Conservation (phyloP, 2,329 filamentous ascomycete species). For the Paraphoma chrysanthemicola region DNA sequence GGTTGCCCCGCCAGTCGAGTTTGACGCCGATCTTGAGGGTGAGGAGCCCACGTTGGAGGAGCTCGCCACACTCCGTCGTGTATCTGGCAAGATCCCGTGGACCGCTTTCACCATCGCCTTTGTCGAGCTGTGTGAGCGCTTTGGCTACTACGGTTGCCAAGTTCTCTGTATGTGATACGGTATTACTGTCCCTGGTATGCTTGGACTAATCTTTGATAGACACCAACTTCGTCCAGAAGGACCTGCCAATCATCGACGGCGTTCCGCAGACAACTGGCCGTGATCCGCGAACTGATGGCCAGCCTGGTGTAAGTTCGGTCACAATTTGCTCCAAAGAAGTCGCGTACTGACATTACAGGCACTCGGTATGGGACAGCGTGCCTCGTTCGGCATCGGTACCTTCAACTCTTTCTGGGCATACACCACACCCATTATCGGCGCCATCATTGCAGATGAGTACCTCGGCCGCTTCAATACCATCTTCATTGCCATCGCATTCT, state of each 20-base stretch:
- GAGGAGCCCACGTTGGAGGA: conserved; percentile 67
- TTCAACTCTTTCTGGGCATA: conserved; percentile 53
- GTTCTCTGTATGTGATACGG: conserved; percentile 62
- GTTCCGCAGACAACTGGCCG: conserved; percentile 38
- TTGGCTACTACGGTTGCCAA: conserved; percentile 77
- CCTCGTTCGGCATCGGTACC: conserved; percentile 44
- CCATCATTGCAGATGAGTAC: conserved; percentile 64
- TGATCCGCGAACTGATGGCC: conserved; percentile 36
- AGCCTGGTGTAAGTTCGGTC: conserved; percentile 28
- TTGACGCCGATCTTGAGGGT: conserved; percentile 42
- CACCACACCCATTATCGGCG: conserved; percentile 56
- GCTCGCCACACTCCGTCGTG: conserved; percentile 65
- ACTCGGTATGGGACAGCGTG: conserved; percentile 43
- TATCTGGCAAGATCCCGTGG: conserved; percentile 70
- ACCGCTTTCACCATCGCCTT: conserved; percentile 73
- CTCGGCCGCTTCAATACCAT: conserved; percentile 70
- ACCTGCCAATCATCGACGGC: conserved; percentile 45
- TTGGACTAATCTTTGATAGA: conserved; percentile 29
- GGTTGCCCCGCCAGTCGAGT: conserved; percentile 30
- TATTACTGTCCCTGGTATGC: too few species aligned
- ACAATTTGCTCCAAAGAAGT: neutral
- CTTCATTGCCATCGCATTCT: conserved; percentile 55
- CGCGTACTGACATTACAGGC: neutral
- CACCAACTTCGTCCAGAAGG: conserved; percentile 50
- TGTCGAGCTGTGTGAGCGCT: conserved; percentile 77